Evolutionary conservation across 805 yeast genomes (phyloP).

Genomic region (Kodamaea lidongshanica): DNA sequence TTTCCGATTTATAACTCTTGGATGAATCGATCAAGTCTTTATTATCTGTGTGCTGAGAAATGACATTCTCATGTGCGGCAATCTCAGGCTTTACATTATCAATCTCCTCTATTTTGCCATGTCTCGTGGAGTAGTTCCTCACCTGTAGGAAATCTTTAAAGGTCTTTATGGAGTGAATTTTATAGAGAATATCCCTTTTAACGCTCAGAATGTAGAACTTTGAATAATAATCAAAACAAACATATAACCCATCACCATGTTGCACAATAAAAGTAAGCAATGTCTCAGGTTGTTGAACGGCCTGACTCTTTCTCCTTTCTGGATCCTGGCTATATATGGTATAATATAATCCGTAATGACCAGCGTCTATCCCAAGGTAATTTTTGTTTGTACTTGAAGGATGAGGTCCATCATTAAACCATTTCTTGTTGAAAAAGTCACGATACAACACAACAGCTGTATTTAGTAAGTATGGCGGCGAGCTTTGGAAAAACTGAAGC

Average conservation of each 20-base stretch:
- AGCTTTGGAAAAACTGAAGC: slow-evolving; percentile 22
- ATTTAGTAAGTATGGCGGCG: slow-evolving; percentile 18
- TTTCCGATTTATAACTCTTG: too few species aligned
- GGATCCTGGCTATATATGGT: slow-evolving; percentile 34
- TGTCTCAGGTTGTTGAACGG: slow-evolving; percentile 7
- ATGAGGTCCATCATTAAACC: slow-evolving; percentile 21
- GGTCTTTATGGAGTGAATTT: slow-evolving; percentile 19
- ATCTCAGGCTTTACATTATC: too few species aligned
- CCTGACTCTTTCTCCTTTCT: slow-evolving; percentile 12
- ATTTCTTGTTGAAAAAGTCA: slow-evolving; percentile 10
- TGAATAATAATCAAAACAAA: slow-evolving; percentile 9
- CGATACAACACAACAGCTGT: slow-evolving; percentile 7
- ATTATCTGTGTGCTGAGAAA: too few species aligned
- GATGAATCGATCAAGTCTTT: too few species aligned
- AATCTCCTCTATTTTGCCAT: slow-evolving; percentile 7
- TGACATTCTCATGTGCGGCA: too few species aligned
- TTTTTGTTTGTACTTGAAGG: slow-evolving; percentile 16
- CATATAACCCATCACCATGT: slow-evolving; percentile 2
- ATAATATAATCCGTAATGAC: slow-evolving; percentile 41
- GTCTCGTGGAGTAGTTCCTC: slow-evolving; percentile 8
- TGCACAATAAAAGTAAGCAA: slow-evolving; percentile 9
- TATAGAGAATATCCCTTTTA: slow-evolving; percentile 24
- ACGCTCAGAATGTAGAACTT: slow-evolving; percentile 26
- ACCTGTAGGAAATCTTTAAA: slow-evolving; percentile 12
- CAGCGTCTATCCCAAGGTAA: slow-evolving; percentile 25